Evolutionary conservation across 106 monocot genomes (phyloP), one percentile per base, ranked within the genome.

Genomic region (Dioscorea dumetorum): DNA sequence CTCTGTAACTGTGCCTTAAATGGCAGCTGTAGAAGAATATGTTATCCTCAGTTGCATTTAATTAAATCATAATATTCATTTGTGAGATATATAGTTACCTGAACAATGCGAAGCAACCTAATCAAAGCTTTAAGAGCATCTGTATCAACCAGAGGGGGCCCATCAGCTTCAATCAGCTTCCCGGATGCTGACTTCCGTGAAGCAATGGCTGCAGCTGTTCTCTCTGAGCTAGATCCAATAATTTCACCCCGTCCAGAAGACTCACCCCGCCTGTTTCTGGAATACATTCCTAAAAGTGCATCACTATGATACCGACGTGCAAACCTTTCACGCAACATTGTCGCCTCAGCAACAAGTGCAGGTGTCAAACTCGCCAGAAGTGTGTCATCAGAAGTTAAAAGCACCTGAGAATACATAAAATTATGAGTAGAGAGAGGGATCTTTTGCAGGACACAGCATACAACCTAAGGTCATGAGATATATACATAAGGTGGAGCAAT

Each of bases 331-430:
- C 99, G 83, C 48, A 99, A 56, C 93, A 93, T 90, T 67, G 87
- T 99, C 41, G 99, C 99, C 78, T 99, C 99, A 61, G 89, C 93
- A 77, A 99, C 93, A 75, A 99, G 93, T 28, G 99, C 93, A 79
- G 99, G 99, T 24, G 99, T 78, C 33, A 99, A 69, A 67, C 80
- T 93, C 14, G 99, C 87, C 59, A 99, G 75, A 23, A 99, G 76
- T 52, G 87, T 82, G 69, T 99, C 99, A 22, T 93, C 87, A 49
- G 99, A 99, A 22, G 99, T 99, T 66, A 99, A 76, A 62, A 99
- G 90, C 62, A 93, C 94, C 94, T 94, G 71, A 58, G 76, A 84
- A 62, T 22, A 60, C 50, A 65, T 12, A 66, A 41, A 10, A 18
- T 1, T 15, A 79, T 33, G 5, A 67, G 0, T 20, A 57, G 4